These are phyloP conservation scores for Aspergillus pseudotamarii DNA, from an alignment of 2,329 filamentous ascomycete species.

Conservation along the genomic window DNA sequence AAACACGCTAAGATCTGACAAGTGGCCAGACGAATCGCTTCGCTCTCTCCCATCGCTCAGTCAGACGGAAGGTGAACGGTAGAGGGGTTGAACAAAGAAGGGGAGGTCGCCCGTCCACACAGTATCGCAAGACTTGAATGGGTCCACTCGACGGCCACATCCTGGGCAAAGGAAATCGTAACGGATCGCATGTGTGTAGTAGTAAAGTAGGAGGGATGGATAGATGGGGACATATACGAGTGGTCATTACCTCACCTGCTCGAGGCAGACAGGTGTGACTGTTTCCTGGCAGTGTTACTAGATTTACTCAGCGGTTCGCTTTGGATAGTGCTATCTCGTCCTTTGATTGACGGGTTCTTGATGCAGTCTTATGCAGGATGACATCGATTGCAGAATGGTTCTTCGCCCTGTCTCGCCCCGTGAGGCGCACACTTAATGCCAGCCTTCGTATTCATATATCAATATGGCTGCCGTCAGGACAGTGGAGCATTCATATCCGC, in stretches of 20 bases:
- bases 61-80: background rate
- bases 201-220: background rate
- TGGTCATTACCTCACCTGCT: background rate
- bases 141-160: background rate
- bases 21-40: background rate
- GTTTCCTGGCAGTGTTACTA: background rate
- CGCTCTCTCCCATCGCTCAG: background rate
- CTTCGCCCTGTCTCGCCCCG: background rate
- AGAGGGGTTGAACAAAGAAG: background rate
- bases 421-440: background rate
- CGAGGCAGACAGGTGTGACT: background rate
- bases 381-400: conserved; percentile 8
- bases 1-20: background rate
- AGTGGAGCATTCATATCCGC: background rate
- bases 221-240: background rate
- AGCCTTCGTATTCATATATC: background rate
- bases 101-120: background rate
- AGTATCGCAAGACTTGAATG: background rate
- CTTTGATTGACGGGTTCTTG: background rate
- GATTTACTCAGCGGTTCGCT: background rate
- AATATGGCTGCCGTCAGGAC: background rate
- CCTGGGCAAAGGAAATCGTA: background rate
- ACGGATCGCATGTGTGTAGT: background rate
- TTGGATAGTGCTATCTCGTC: background rate
- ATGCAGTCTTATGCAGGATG: conserved; percentile 11